A percentile compares a stretch with the other conserved stretches of the same genome.
phyloP scores from a whole-genome alignment of 2,329 filamentous ascomycete species.

The Venturia pyrina region DNA sequence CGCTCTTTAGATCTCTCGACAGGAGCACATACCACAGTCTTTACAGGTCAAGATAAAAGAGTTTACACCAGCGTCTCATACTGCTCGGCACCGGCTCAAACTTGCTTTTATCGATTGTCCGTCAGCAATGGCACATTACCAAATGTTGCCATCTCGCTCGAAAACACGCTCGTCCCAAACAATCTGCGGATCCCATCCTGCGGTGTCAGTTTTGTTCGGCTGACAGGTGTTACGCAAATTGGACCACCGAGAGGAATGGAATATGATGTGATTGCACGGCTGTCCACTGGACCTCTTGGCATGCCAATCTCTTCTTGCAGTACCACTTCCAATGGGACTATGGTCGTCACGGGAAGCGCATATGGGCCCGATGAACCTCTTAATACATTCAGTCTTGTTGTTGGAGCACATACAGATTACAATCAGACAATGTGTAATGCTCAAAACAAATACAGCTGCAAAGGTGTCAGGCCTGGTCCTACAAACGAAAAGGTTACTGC shows the following conservation, averaged over 20 bases:
- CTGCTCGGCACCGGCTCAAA: slow-evolving; percentile 35
- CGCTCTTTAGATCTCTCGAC: slow-evolving; percentile 34
- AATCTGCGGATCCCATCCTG: slow-evolving; percentile 25
- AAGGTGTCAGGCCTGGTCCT: slow-evolving; percentile 34
- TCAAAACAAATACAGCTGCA: slow-evolving; percentile 36
- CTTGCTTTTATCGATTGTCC: slow-evolving; percentile 29
- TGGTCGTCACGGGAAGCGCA: slow-evolving; percentile 15
- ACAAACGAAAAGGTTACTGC: slow-evolving; percentile 27
- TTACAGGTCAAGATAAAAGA: slow-evolving; percentile 20
- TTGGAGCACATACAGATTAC: slow-evolving; percentile 40
- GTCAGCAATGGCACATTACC: slow-evolving; percentile 29
- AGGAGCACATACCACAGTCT: slow-evolving; percentile 29
- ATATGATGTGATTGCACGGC: slow-evolving; percentile 30
- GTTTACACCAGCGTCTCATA: slow-evolving; percentile 30
- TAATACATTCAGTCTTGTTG: slow-evolving; percentile 28
- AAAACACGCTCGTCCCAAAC: slow-evolving; percentile 30
- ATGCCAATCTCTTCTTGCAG: slow-evolving; percentile 15
- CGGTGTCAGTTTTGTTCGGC: slow-evolving; percentile 21
- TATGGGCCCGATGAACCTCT: slow-evolving; percentile 15
- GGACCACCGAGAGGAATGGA: slow-evolving; percentile 35
- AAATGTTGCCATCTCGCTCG: slow-evolving; percentile 29
- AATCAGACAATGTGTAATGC: slow-evolving; percentile 40
- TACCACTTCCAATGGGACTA: slow-evolving; percentile 9
- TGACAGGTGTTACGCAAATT: slow-evolving; percentile 30
- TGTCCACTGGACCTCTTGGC: slow-evolving; percentile 14